Base-by-base conservation (phyloP, 2,329 filamentous ascomycete species). In the Beauveria medogensis region DNA sequence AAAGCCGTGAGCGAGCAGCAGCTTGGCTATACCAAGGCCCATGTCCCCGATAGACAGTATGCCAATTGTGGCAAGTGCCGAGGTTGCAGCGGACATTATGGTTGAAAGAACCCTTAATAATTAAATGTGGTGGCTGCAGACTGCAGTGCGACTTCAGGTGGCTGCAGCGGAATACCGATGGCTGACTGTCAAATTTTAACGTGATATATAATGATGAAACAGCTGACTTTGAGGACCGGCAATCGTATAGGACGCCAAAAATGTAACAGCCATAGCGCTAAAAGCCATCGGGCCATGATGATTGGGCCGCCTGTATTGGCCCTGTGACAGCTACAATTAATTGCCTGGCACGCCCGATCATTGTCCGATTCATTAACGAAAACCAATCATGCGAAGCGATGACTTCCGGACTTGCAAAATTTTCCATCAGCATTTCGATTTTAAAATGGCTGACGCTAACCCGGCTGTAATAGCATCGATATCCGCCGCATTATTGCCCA, bases 41-140 rank as follows among this genome's bases (percentile, higher is more conserved):
- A 83, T 83, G 64, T 82, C 80, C 9, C 81, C 80, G 59, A 82
- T 75, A 43, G 80, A 83, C 64, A 82, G 67, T 61, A 82, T 76
- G 60, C 77, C 80, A 43, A 83, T 70, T 62, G 74, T 77, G 37
- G 71, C 67, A 20, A 66, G 40, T 16, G 24, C 14, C 48, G 47
- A 34, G 14, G 44, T 22, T 55, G 30, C 51, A 34, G 43, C 20
- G 10, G 60, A 40, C 58, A 61, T 62, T 30, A 48, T 57, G 26
- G 34, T 37, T 46, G 51, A 55, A 26, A n/a, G 6, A 30, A 55
- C 20, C 18, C 37, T 44, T 44, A 30, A 44, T 44, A 20, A 44
- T 34, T 16, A 26, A 55, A 24, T 2, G 37, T 30, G 22, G 40
- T 55, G 52, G 40, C 52, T 47, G 44, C 44, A 47, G 44, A 18